phyloP scores from a whole-genome alignment of 495 filamentous ascomycete species.

The Aeminium ludgeri region DNA sequence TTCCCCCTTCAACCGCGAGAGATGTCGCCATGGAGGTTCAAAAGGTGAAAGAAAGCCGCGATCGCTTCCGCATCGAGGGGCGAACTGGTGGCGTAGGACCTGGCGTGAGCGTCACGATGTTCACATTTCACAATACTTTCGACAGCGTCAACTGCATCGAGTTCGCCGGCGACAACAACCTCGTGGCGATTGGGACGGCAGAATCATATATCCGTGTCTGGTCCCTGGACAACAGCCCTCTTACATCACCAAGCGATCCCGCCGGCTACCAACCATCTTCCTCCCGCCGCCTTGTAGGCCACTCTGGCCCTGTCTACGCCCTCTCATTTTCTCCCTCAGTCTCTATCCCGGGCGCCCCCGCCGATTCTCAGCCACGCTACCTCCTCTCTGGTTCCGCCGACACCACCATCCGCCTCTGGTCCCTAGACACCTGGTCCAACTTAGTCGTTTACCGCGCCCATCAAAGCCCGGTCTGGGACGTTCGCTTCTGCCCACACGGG shows the following conservation, averaged over 20 bases:
- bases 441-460: conserved; percentile 88
- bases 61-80: conserved; percentile 68
- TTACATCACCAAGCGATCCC: conserved; percentile 30
- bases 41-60: conserved; percentile 83
- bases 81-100: conserved; percentile 65
- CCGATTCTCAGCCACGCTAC: conserved; percentile 29
- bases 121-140: conserved; percentile 90
- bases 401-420: conserved; percentile 79
- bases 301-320: conserved; percentile 73
- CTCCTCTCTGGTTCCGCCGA: conserved; percentile 80
- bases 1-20: conserved; percentile 67
- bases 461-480: conserved; percentile 70
- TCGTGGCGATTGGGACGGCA: conserved; percentile 71
- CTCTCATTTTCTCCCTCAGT: conserved; percentile 80
- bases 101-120: conserved; percentile 78
- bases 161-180: conserved; percentile 71
- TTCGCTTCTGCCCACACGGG: conserved; percentile 82
- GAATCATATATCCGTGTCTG: conserved; percentile 94
- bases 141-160: conserved; percentile 86
- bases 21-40: conserved; percentile 90
- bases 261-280: conserved; percentile 36
- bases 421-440: conserved; percentile 71
- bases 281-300: conserved; percentile 73
- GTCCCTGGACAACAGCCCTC: conserved; percentile 62
- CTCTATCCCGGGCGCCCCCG: conserved; percentile 30